Evolutionary conservation across 768 basidiomycete species (phyloP).

Genomic region (Agrocybe praecox): DNA sequence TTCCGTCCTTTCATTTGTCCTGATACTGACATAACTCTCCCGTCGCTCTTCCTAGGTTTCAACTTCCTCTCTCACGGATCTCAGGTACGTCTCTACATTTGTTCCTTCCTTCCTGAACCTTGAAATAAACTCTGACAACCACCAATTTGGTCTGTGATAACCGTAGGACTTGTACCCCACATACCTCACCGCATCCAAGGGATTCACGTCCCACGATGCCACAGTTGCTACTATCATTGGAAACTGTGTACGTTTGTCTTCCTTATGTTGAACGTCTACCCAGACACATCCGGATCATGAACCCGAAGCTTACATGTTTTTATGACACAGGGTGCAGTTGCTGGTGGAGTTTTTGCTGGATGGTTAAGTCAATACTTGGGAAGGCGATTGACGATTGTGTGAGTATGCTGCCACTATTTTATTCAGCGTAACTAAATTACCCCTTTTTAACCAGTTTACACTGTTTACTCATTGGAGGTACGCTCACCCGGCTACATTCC

Average conservation of each 20-base stretch:
- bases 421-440: no score
- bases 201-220: constrained; percentile 55
- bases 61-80: constrained; percentile 81
- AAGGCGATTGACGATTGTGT: constrained; percentile 81
- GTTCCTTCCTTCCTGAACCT: background rate
- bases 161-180: constrained; percentile 76
- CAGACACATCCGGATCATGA: no score
- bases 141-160: background rate
- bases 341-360: constrained; percentile 74
- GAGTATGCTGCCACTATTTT: constrained; percentile 18
- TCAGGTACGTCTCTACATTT: constrained; percentile 38
- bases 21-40: background rate
- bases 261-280: no score
- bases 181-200: constrained; percentile 66
- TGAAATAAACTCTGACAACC: background rate
- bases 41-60: constrained; percentile 47
- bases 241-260: constrained; percentile 48
- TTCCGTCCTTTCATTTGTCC: no score
- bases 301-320: background rate
- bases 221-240: constrained; percentile 84
- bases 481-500: background rate
- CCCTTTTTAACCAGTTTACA: constrained; percentile 39
- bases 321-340: constrained; percentile 32
- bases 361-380: constrained; percentile 76
- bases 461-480: constrained; percentile 55